Evolutionary conservation across 2,329 filamentous ascomycete species (phyloP), one percentile per base, ranked within the genome.

Genomic region (Pyrenophora graminea): DNA sequence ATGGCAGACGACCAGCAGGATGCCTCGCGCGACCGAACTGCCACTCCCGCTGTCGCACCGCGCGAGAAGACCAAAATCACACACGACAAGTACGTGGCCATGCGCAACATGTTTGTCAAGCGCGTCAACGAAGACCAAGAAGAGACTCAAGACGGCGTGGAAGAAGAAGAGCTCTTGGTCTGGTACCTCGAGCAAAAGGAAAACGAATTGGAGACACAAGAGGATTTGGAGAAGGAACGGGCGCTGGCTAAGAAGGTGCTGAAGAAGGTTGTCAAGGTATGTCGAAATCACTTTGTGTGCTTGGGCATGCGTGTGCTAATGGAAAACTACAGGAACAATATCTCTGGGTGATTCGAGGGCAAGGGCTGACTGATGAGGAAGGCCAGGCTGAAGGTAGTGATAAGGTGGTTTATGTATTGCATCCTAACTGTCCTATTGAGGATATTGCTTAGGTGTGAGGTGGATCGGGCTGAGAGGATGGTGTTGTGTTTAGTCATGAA

Each of bases 101-200:
- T 97, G 73, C 84, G 96, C 52, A 96, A 96, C 71, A 76, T 90
- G 66, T 80, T 99, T 39, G 89, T 97, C 25, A 84, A 87, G 61
- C 85, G 88, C 19, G 85, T 99, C 64, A 90, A 88, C 63, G 88
- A 93, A 48, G 91, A 96, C 65, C 91, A 97, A 74, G 74, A 81
- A 6, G 78, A 80, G 9, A 83, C 79, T 0, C 90, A 90, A 34
- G 90, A 96, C 61, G 94, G 94, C 49, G 87, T 97, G 9, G 88
- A 91, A 53, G 87, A 90, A 60, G 88, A 96, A 45, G 87, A 87
- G 38, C 80, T 99, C 27, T 76, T 95, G 27, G 77, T 90, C 43
- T 96, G 91, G 91, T 99, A 96, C 71, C 80, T 97, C 18, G 93
- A 97, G 76, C 87, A 93, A 74, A 89, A 89, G 64, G 94, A 99